phyloP scores from a whole-genome alignment of 345 rosid genomes.

The Kernera saxatilis region DNA sequence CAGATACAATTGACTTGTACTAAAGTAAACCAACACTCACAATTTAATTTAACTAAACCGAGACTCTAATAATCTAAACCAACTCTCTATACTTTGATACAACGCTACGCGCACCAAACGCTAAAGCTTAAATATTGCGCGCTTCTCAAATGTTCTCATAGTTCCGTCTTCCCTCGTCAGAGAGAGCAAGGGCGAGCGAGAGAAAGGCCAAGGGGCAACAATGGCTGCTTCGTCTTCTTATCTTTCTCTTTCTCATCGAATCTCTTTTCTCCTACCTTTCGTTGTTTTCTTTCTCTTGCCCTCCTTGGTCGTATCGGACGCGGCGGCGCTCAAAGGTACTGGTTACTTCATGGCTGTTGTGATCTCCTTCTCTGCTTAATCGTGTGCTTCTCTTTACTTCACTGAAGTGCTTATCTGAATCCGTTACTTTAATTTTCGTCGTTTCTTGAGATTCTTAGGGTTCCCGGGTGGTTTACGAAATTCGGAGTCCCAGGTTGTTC shows the following conservation, averaged over 20 bases:
- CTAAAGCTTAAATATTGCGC: slow-evolving; percentile 8
- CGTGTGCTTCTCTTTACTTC: not conserved
- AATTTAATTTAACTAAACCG: not conserved
- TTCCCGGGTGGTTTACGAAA: not conserved
- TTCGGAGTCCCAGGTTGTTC: not conserved
- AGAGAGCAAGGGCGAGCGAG: not conserved
- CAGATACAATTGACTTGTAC: not conserved
- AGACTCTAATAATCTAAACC: not conserved
- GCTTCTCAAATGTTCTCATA: not conserved
- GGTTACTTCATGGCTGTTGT: not conserved
- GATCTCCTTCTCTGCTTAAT: not conserved
- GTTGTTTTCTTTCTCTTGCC: not conserved
- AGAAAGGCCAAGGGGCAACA: not conserved
- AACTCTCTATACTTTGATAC: not conserved
- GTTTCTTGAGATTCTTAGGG: not conserved
- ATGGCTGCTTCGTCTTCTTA: slow-evolving; percentile 4
- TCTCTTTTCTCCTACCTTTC: not conserved
- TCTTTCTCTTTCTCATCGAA: not conserved
- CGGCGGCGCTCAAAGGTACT: slow-evolving; percentile 11
- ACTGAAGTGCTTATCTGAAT: not conserved
- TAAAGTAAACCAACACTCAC: not conserved
- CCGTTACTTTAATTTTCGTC: not conserved
- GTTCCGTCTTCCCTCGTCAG: not conserved
- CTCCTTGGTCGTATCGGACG: not conserved
- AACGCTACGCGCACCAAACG: slow-evolving; percentile 26